phyloP scores from a whole-genome alignment of 2,329 filamentous ascomycete species.

The Neodidymelliopsis sp. region DNA sequence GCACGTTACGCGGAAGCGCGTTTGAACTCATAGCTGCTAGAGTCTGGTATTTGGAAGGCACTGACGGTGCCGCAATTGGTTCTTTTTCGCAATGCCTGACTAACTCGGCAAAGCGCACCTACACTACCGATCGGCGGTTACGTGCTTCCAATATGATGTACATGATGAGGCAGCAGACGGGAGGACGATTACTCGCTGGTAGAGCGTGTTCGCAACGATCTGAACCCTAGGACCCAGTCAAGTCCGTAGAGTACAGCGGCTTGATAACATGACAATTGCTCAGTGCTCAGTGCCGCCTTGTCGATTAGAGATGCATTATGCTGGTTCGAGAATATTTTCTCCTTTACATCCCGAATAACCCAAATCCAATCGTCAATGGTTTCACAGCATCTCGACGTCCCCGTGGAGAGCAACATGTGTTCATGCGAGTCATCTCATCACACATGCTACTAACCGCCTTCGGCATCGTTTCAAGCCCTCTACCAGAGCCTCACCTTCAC shows the following conservation, averaged over 20 bases:
- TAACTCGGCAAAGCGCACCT: constrained; percentile 10
- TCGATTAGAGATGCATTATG: too few species aligned
- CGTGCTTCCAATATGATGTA: constrained; percentile 5
- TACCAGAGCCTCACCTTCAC: constrained; percentile 1
- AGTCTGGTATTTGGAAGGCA: constrained; percentile 1
- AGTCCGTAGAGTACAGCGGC: too few species aligned
- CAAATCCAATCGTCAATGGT: constrained; percentile 1
- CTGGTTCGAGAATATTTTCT: too few species aligned
- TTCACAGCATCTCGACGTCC: neutral
- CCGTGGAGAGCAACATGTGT: neutral
- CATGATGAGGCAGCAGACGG: neutral
- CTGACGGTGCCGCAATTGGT: neutral
- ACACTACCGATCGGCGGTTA: constrained; percentile 6
- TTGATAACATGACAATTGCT: too few species aligned
- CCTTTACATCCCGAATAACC: too few species aligned
- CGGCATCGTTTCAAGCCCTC: neutral
- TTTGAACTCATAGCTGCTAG: neutral
- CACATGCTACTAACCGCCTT: constrained; percentile 2
- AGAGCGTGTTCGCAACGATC: neutral
- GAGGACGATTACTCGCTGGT: too few species aligned
- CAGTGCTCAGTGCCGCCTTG: too few species aligned
- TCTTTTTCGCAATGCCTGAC: constrained; percentile 7
- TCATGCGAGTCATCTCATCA: constrained; percentile 13
- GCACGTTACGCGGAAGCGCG: neutral
- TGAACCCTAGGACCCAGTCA: too few species aligned